Conservation (phyloP, 768 basidiomycete genomes). For the Termitomyces bulborhizus region DNA sequence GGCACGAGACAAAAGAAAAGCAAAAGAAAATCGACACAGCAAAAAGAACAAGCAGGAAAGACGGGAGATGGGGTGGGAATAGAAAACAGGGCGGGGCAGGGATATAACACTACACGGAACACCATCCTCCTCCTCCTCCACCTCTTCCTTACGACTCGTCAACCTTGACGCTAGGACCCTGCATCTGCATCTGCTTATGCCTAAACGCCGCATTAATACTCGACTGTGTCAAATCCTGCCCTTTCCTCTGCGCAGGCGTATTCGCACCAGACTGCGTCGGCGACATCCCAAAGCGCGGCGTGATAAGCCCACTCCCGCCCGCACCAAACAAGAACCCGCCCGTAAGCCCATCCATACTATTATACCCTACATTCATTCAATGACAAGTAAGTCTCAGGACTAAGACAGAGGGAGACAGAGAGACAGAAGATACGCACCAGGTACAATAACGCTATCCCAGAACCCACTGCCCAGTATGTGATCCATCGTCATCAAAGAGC, state of each 20-base stretch:
- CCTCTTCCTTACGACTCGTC: background rate
- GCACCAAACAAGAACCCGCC: slow-evolving; percentile 85
- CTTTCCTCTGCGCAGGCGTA: slow-evolving; percentile 28
- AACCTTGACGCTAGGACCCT: slow-evolving; percentile 14
- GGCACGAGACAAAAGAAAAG: background rate
- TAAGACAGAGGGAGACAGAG: too few species aligned
- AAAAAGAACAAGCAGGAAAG: too few species aligned
- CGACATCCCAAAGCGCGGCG: slow-evolving; percentile 58
- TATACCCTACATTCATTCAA: slow-evolving; percentile 49
- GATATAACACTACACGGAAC: too few species aligned
- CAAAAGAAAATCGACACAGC: background rate
- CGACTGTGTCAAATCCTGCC: slow-evolving; percentile 30
- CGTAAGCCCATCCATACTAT: slow-evolving; percentile 74
- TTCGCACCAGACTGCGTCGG: slow-evolving; percentile 54
- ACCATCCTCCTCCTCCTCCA: too few species aligned
- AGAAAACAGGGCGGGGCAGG: too few species aligned
- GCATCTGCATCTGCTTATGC: slow-evolving; percentile 19
- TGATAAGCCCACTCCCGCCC: slow-evolving; percentile 79
- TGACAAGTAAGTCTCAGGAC: too few species aligned
- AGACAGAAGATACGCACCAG: slow-evolving; percentile 42
- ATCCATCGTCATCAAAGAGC: slow-evolving; percentile 74
- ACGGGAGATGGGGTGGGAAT: too few species aligned
- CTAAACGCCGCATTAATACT: slow-evolving; percentile 43
- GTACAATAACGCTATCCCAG: slow-evolving; percentile 86
- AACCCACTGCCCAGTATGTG: slow-evolving; percentile 73